These are phyloP conservation scores for Nannochloris sp. DNA, from an alignment of 139 green algal species.

Conservation along the genomic window DNA sequence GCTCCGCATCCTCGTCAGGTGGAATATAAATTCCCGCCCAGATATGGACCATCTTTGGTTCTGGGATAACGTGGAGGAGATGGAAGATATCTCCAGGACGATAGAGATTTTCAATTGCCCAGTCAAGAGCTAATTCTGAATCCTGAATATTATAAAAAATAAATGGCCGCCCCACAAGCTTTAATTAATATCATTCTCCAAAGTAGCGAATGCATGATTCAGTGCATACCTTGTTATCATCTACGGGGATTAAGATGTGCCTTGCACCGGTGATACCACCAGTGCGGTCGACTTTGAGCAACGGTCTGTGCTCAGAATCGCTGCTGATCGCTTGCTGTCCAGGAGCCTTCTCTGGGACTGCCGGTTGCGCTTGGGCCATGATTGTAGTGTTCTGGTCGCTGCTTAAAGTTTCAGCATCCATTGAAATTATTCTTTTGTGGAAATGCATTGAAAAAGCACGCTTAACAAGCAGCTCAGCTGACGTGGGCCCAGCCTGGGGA, in stretches of 20 bases:
- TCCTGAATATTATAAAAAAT: constrained; percentile 2
- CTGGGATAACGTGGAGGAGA: constrained; percentile 25
- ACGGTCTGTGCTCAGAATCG: not conserved
- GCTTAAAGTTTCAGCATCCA: too few species aligned
- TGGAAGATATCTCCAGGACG: constrained; percentile 17
- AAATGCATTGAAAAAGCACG: too few species aligned
- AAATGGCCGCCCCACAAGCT: not conserved
- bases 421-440: too few species aligned
- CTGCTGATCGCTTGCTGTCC: too few species aligned
- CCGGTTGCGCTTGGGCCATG: too few species aligned
- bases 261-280: not conserved
- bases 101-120: constrained; percentile 6
- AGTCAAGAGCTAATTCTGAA: constrained; percentile 14
- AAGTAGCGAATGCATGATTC: not conserved
- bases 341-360: too few species aligned
- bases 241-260: constrained; percentile 14
- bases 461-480: too few species aligned
- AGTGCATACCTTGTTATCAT: constrained; percentile 8
- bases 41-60: constrained; percentile 28
- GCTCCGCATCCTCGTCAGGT: constrained; percentile 20
- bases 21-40: constrained; percentile 26
- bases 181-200: not conserved
- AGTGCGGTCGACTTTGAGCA: not conserved
- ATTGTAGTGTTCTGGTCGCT: too few species aligned
- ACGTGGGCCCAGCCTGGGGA: too few species aligned